Base-by-base conservation (phyloP, 2,329 filamentous ascomycete genomes). In the Microsporum canis region DNA sequence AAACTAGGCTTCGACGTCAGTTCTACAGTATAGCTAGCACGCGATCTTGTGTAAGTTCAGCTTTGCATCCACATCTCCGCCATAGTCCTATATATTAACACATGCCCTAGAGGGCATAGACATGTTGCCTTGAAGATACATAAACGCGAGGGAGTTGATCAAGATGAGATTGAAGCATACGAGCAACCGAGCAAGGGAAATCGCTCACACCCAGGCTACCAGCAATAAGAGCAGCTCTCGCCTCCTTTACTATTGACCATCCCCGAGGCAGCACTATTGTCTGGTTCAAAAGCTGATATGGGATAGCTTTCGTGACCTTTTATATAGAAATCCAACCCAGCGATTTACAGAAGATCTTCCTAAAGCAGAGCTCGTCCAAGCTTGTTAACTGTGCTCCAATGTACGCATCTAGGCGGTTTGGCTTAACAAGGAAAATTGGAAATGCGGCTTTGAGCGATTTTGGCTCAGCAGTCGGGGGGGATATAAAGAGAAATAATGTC, bases 401-500 rank as follows among this genome's bases (percentile, higher is more conserved):
- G 36, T 12, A 8, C 36, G 2, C 36, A 39, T 8, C 14, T 39
- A 70, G 73, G 33, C 65, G 65, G 0, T 72, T 77, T 47, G 66
- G 65, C 6, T 57, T 70, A 38, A 72, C 72, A 8, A 70, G 68
- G 55, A 51, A 59, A 2, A 72, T 71, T 63, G 73, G 72, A 17
- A 58, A 59, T 17, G 68, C 71, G 36, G 65, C 75, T 0, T 66
- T 78, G 12, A 71, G 72, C 65, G 73, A 75, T 63, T 74, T 75
- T 63, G 71, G 71, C 29, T 68, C 71, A n/a, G 72, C 72, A 33
- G 71, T 72, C 23, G 67, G 62, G 60, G 74, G 72, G 41, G 68
- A 73, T 62, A 65, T 75, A 70, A 70, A 63, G 17, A 69, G 73
- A 45, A 69, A 74, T 66, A 65, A 82, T 71, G 65, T 76, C 70